A percentile compares a stretch with the other conserved stretches of the same genome.
These are phyloP conservation scores for Apocynum venetum DNA, from an alignment of 257 asterid genomes.

Conservation along the genomic window DNA sequence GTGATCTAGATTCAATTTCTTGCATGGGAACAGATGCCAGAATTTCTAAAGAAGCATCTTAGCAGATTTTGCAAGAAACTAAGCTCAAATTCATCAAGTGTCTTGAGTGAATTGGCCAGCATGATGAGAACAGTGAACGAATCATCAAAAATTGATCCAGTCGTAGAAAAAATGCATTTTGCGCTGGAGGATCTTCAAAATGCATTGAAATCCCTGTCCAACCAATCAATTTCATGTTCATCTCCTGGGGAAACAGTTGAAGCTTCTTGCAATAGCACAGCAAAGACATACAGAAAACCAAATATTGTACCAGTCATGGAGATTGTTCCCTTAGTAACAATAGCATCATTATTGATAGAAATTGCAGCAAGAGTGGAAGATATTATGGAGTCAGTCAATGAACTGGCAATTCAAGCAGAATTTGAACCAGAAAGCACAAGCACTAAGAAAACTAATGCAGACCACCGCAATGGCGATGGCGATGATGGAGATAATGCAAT, in stretches of 20 bases:
- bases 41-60: conserved; percentile 49
- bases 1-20: background rate
- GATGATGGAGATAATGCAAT: conserved; percentile 26
- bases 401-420: conserved; percentile 51
- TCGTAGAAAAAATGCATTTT: conserved; percentile 52
- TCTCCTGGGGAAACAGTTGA: conserved; percentile 10
- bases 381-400: conserved; percentile 40
- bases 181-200: conserved; percentile 52
- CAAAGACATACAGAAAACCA: conserved; percentile 19
- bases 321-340: conserved; percentile 50
- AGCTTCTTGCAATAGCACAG: conserved; percentile 12
- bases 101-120: conserved; percentile 45
- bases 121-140: conserved; percentile 43
- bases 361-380: conserved; percentile 56
- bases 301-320: conserved; percentile 34
- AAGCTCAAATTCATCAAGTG: conserved; percentile 40
- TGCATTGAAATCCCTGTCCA: conserved; percentile 40
- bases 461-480: conserved; percentile 14
- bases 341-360: conserved; percentile 58
- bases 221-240: conserved; percentile 28
- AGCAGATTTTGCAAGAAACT: conserved; percentile 40
- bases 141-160: conserved; percentile 42
- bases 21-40: conserved; percentile 39
- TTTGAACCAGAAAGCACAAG: conserved; percentile 37
- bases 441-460: conserved; percentile 21